Percentiles rank a stretch among this genome's conserved stretches.
These are phyloP conservation scores for Casuarina glauca DNA, from an alignment of 306 rosid species.

Conservation along the genomic window DNA sequence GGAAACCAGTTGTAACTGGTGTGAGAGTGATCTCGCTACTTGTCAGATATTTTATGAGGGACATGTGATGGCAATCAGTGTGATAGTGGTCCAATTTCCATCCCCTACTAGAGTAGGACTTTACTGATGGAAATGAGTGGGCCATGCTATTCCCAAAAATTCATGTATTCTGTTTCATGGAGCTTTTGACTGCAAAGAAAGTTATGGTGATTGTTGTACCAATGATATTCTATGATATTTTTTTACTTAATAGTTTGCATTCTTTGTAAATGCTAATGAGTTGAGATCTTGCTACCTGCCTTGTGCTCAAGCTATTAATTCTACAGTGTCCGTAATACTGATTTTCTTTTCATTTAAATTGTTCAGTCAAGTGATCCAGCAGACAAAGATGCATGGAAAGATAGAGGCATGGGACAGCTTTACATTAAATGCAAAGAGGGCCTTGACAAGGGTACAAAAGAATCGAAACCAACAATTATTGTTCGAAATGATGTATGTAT, in stretches of 20 bases:
- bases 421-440: no score
- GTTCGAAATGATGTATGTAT: conserved; percentile 89
- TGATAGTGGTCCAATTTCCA: not conserved
- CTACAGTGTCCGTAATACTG: not conserved
- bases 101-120: not conserved
- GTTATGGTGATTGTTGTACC: not conserved
- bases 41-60: not conserved
- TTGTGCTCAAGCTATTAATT: not conserved
- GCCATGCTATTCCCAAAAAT: not conserved
- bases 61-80: not conserved
- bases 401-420: no score
- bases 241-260: not conserved
- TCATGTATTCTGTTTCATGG: not conserved
- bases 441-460: no score
- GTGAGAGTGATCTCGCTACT: not conserved
- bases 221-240: not conserved
- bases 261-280: not conserved
- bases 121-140: not conserved
- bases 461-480: conserved; percentile 36
- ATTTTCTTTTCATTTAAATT: conserved; percentile 13
- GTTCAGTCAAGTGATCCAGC: no score
- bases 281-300: conserved; percentile 2
- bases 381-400: no score
- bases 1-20: not conserved
- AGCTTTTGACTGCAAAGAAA: not conserved